Evolutionary conservation across 352 stramenopile species (phyloP).

Genomic region (Pythium coloratum): DNA sequence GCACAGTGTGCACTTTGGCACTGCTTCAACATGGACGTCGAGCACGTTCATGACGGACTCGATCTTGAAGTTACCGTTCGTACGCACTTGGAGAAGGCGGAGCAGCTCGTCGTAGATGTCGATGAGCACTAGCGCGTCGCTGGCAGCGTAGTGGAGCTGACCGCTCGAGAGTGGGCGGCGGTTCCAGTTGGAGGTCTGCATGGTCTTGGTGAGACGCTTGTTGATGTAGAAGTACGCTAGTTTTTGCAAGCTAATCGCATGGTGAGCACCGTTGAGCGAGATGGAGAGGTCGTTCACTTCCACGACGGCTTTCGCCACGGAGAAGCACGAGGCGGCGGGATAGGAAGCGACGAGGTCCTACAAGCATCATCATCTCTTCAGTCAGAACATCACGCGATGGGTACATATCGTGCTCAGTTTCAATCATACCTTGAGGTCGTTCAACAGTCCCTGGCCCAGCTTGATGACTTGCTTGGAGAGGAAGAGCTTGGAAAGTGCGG

Average conservation of each 20-base stretch:
- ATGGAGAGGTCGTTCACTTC: constrained; percentile 81
- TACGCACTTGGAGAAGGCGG: constrained; percentile 31
- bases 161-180: constrained; percentile 49
- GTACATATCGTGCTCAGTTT: not conserved
- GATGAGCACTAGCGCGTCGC: constrained; percentile 71
- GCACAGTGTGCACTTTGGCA: constrained; percentile 57
- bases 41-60: constrained; percentile 58
- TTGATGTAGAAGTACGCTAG: constrained; percentile 74
- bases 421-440: constrained; percentile 49
- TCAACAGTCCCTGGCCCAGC: constrained; percentile 62
- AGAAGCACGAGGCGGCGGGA: constrained; percentile 68
- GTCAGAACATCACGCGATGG: not conserved
- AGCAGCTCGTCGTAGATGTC: constrained; percentile 67
- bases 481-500: constrained; percentile 53
- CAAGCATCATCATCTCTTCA: not conserved
- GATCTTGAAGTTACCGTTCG: constrained; percentile 38
- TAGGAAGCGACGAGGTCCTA: constrained; percentile 61
- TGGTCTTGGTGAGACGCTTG: constrained; percentile 67
- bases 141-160: constrained; percentile 72
- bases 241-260: constrained; percentile 74
- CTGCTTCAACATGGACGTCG: constrained; percentile 46
- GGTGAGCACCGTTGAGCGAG: constrained; percentile 43
- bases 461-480: constrained; percentile 68
- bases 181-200: constrained; percentile 82
- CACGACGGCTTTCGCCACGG: constrained; percentile 58